Conservation (phyloP, 1,284 basidiomycete species). For the Trametes hirsuta region DNA sequence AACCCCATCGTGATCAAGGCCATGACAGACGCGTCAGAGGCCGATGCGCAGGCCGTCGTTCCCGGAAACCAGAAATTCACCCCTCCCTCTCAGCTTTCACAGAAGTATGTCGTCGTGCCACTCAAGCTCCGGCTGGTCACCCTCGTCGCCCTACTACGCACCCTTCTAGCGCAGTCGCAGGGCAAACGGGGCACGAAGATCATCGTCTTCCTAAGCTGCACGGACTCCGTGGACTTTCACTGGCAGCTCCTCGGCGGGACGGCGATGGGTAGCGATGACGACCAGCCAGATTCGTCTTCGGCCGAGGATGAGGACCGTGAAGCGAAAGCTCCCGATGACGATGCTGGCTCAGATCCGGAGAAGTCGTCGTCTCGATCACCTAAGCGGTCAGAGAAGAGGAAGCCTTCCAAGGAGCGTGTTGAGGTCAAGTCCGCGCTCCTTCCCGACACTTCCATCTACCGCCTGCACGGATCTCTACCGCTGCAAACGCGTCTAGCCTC, state of each 20-base stretch:
- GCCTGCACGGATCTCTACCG: constrained; percentile 94
- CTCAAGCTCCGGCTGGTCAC: constrained; percentile 93
- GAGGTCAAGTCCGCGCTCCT: constrained; percentile 75
- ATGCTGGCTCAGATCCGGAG: constrained; percentile 32
- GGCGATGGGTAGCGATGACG: constrained; percentile 65
- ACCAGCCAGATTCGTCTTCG: constrained; percentile 24
- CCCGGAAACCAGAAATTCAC: constrained; percentile 70
- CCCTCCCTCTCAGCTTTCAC: constrained; percentile 93
- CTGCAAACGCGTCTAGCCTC: constrained; percentile 83
- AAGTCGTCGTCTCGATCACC: constrained; percentile 30
- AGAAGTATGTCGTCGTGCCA: constrained; percentile 92
- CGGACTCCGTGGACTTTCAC: constrained; percentile 97
- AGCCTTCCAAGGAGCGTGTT: constrained; percentile 44
- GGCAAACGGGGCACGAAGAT: constrained; percentile 63
- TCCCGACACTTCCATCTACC: constrained; percentile 82
- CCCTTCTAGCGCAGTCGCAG: constrained; percentile 67
- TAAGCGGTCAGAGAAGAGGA: constrained; percentile 25
- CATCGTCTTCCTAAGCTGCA: constrained; percentile 96
- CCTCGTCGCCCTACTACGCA: constrained; percentile 83
- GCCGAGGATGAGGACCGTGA: constrained; percentile 30
- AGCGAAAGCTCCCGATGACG: constrained; percentile 12
- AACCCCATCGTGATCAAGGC: constrained; percentile 79
- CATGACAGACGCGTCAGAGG: constrained; percentile 44
- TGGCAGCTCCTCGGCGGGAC: constrained; percentile 87
- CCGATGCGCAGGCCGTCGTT: constrained; percentile 7